These are phyloP conservation scores for Purpureocillium lavendulum DNA, from an alignment of 2,329 filamentous ascomycete genomes.

Conservation along the genomic window DNA sequence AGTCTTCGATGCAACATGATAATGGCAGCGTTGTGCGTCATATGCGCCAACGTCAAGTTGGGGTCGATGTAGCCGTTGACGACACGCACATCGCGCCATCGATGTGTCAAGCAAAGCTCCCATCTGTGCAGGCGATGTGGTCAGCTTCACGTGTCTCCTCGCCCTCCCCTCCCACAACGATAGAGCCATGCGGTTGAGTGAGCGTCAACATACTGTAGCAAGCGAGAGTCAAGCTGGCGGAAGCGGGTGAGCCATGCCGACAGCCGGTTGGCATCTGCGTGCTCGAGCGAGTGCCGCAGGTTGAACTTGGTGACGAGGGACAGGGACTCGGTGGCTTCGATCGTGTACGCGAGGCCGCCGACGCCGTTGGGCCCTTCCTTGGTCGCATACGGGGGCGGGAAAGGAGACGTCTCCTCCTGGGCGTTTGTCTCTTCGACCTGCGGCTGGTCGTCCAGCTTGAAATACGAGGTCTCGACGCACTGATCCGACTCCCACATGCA, in stretches of 20 bases:
- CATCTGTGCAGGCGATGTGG: conserved; percentile 17
- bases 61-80: conserved; percentile 34
- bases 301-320: conserved; percentile 32
- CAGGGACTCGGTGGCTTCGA: conserved; percentile 33
- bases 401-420: conserved; percentile 15
- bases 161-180: no score
- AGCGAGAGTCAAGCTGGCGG: conserved; percentile 31
- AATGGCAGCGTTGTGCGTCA: conserved; percentile 33
- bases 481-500: conserved; percentile 27
- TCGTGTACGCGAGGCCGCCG: conserved; percentile 32
- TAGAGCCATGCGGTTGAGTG: no score
- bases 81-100: conserved; percentile 30
- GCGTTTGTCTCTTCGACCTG: conserved; percentile 8
- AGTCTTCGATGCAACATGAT: conserved; percentile 32
- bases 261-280: conserved; percentile 25
- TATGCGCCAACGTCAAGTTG: conserved; percentile 27
- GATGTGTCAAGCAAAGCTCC: conserved; percentile 34
- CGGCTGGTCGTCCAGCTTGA: conserved; percentile 18
- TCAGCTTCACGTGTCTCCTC: no score
- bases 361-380: conserved; percentile 8
- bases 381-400: conserved; percentile 1
- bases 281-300: conserved; percentile 28
- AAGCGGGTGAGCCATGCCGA: conserved; percentile 32
- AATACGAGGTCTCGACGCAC: conserved; percentile 26
- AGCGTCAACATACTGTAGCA: conserved; percentile 25